Evolutionary conservation across 164 flowering plant genomes (phyloP).

Genomic region (Tetrastigma voinierianum): DNA sequence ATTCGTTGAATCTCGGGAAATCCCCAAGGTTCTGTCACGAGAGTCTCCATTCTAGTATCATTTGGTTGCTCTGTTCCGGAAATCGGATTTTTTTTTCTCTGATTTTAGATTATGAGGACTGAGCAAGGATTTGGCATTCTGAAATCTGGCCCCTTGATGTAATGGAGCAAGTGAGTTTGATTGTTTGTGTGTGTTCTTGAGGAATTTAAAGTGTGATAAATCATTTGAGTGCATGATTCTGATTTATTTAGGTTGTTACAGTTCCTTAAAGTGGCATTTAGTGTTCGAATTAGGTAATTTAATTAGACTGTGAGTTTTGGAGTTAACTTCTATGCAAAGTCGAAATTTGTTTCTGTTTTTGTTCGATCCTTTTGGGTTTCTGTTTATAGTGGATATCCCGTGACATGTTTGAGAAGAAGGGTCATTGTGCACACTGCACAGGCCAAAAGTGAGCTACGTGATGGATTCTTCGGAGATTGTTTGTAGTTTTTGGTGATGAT

Average conservation of each 20-base stretch:
- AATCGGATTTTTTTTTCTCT: not conserved
- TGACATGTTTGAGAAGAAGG: not conserved
- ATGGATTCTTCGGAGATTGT: not conserved
- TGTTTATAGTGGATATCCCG: not conserved
- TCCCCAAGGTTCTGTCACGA: conserved; percentile 4
- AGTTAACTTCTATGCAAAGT: too few relatives aligned
- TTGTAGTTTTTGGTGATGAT: not conserved
- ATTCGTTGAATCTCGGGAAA: not conserved
- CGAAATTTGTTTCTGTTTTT: not conserved
- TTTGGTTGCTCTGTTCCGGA: not conserved
- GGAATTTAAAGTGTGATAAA: not conserved
- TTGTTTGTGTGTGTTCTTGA: not conserved
- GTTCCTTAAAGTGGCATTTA: not conserved
- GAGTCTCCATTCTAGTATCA: not conserved
- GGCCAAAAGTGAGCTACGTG: too few relatives aligned
- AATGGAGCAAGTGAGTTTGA: not conserved
- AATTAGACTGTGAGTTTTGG: too few relatives aligned
- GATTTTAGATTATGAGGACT: too few relatives aligned
- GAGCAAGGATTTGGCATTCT: too few relatives aligned
- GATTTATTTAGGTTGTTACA: not conserved
- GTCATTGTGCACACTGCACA: not conserved
- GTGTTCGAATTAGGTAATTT: too few relatives aligned
- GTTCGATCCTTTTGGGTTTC: not conserved
- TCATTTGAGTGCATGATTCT: not conserved
- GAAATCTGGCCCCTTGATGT: too few relatives aligned